phyloP scores from a whole-genome alignment of 2,329 filamentous ascomycete genomes.

The Simplicillium sp. region DNA sequence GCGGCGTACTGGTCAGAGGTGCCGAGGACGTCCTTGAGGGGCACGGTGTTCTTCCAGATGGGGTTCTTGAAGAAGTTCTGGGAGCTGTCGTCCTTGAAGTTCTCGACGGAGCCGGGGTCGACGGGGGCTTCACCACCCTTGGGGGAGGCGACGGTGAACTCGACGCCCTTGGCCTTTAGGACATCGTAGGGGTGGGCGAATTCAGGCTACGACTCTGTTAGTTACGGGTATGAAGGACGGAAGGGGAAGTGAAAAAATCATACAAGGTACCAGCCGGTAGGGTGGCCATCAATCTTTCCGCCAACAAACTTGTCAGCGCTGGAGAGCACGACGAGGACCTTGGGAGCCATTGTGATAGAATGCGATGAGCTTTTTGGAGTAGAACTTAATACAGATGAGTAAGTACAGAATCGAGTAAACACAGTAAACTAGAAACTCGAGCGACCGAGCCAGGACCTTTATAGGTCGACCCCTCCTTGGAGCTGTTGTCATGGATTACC shows the following conservation, averaged over 20 bases:
- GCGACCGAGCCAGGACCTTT: too few relatives aligned
- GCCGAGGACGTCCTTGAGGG: constrained; percentile 45
- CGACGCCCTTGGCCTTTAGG: constrained; percentile 37
- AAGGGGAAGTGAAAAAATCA: constrained; percentile 6
- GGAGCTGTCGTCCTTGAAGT: constrained; percentile 45
- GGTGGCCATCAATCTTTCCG: constrained; percentile 29
- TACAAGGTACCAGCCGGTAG: constrained; percentile 65
- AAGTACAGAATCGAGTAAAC: too few relatives aligned
- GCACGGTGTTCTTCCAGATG: constrained; percentile 55
- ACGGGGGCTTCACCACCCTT: constrained; percentile 52
- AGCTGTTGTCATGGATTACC: neutral
- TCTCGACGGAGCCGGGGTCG: constrained; percentile 47
- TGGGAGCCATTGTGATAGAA: constrained; percentile 36
- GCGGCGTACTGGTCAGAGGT: constrained; percentile 54
- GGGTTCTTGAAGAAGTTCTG: constrained; percentile 46
- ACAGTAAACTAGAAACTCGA: too few relatives aligned
- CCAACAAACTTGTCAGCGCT: constrained; percentile 41
- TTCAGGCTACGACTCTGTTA: constrained; percentile 36
- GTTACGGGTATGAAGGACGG: neutral
- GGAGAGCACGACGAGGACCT: constrained; percentile 63
- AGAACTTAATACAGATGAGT: neutral
- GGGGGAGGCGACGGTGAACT: constrained; percentile 51
- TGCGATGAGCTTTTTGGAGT: neutral
- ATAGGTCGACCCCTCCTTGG: too few relatives aligned
- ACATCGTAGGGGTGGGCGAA: constrained; percentile 56